Base-by-base conservation (phyloP, 164 flowering plant genomes). In the Akebia trifoliata region DNA sequence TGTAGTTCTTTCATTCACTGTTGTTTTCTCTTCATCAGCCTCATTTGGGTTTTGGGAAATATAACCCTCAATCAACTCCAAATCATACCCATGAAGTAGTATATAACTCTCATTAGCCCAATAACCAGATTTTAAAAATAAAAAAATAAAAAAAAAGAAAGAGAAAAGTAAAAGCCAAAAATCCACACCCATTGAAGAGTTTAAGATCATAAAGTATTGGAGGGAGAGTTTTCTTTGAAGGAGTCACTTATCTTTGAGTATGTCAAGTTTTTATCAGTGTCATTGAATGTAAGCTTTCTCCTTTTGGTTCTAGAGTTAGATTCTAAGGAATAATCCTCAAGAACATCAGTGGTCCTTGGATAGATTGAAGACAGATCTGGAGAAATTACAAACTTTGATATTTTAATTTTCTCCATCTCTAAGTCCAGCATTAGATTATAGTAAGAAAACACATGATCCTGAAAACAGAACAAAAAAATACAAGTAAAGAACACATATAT, bases 361-460 rank as follows among this genome's bases (percentile, higher is more conserved):
- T 37, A 50, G 32, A 38, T 50, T 7, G 76, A 60, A 4, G 76
- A 65, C 14, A 62, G 26, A 17, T 72, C 67, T 2, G 76, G 73
- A 1, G 73, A 50, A 28, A 66, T 46, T 37, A 56, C 26, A 20
- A 36, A n/a, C 26, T 63, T 49, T 52, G 70, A 60, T 45, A 28
- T 57, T 35, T 50, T 52, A 25, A 48, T 18, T 49, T 63, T 66
- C 45, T 38, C 70, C 56, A 40, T 50, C 34, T 67, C 72, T 21
- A 72, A 32, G 25, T 56, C 64, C 59, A 63, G 61, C 76, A 80
- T 70, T 28, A 56, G 43, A 52, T 29, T 59, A 52, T 83, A 83
- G 65, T 77, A 76, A 32, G 73, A 50, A 61, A 56, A 73, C n/a
- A 78, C 65, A 38, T 73, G 67, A 18, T 75, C 83, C 87, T 80